These are phyloP conservation scores for Dinochytrium kinnereticum DNA, from an alignment of 371 early-diverging fungal genomes.

Conservation along the genomic window DNA sequence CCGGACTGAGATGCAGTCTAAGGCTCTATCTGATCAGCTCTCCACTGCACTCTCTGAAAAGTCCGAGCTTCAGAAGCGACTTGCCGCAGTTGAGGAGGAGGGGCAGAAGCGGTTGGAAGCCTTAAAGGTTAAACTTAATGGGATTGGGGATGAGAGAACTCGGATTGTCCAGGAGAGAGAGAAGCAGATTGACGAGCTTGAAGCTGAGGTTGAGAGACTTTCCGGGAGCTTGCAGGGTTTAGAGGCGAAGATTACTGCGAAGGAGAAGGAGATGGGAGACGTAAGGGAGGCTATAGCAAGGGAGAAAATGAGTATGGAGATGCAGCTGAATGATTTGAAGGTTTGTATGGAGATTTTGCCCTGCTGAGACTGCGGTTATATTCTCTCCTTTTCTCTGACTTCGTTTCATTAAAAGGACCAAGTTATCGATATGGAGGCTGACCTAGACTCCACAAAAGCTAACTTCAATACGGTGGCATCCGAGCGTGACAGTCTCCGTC, in stretches of 20 bases:
- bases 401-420: no score
- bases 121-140: constrained; percentile 8
- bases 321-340: constrained; percentile 12
- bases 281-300: neutral
- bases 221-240: neutral
- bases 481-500: neutral
- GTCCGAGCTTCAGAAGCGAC: neutral
- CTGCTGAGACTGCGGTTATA: neutral
- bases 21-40: neutral
- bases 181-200: constrained; percentile 17
- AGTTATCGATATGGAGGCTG: neutral
- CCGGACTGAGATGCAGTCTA: neutral
- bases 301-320: constrained; percentile 7
- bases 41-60: neutral
- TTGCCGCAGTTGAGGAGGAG: constrained; percentile 13
- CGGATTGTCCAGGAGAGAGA: constrained; percentile 24
- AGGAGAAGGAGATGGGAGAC: constrained; percentile 5
- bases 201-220: neutral
- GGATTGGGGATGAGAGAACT: constrained; percentile 3
- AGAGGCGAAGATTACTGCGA: neutral
- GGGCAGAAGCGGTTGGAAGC: neutral
- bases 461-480: no score
- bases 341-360: neutral
- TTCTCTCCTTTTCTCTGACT: no score
- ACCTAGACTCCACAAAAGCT: neutral